Conservation (phyloP, 345 rosid genomes). For the Eucalyptus grandis region DNA sequence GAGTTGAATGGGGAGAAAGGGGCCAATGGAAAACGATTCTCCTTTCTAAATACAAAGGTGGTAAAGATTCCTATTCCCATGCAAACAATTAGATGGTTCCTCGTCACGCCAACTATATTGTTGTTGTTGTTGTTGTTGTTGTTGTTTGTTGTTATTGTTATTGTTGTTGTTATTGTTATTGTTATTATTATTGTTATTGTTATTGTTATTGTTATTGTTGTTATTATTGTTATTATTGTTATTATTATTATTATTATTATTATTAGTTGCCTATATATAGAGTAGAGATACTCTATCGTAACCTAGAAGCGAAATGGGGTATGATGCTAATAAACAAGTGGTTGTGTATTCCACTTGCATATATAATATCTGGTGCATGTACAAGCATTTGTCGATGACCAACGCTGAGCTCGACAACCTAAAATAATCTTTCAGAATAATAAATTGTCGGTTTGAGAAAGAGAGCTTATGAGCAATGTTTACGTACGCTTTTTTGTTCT, state of each 20-base stretch:
- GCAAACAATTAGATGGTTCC: not conserved
- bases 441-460: not conserved
- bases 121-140: no score
- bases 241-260: no score
- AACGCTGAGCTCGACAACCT: not conserved
- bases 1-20: not conserved
- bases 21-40: not conserved
- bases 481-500: not conserved
- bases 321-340: not conserved
- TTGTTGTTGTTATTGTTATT: no score
- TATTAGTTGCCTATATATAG: not conserved
- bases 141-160: no score
- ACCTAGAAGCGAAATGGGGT: not conserved
- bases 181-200: no score
- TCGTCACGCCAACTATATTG: not conserved
- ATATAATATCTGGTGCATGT: not conserved
- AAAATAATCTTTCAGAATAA: not conserved
- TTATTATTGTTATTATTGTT: no score
- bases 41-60: not conserved
- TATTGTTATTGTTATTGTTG: no score
- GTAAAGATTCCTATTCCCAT: not conserved
- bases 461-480: not conserved
- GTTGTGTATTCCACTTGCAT: not conserved
- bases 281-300: not conserved
- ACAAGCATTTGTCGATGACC: not conserved